Conservation (phyloP, 2,329 filamentous ascomycete species). For the Penicillium nordicum region DNA sequence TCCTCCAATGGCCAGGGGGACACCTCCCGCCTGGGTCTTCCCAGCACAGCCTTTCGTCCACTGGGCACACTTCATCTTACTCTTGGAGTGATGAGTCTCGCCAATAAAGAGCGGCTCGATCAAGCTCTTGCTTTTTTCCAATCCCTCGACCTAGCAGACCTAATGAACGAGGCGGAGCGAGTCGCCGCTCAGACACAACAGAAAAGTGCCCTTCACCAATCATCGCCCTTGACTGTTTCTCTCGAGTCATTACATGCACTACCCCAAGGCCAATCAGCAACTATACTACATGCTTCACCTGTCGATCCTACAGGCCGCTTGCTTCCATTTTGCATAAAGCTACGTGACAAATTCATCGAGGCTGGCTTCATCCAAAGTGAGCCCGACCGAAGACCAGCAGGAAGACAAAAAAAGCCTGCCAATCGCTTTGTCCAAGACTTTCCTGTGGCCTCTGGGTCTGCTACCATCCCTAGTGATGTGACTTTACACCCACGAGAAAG, state of each 20-base stretch:
- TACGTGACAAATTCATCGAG: conserved; percentile 44
- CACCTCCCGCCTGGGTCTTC: conserved; percentile 50
- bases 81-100: conserved; percentile 77
- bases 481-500: conserved; percentile 3
- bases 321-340: conserved; percentile 40
- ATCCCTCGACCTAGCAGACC: conserved; percentile 42
- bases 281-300: conserved; percentile 40
- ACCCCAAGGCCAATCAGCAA: conserved; percentile 35
- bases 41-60: conserved; percentile 67
- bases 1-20: conserved; percentile 11
- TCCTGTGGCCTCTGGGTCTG: neutral
- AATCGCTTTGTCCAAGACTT: neutral
- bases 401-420: neutral
- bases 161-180: conserved; percentile 39
- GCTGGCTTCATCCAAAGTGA: conserved; percentile 42
- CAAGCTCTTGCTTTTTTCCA: conserved; percentile 47
- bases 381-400: conserved; percentile 9
- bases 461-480: neutral
- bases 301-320: conserved; percentile 40
- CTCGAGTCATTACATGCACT: conserved; percentile 43
- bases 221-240: conserved; percentile 39
- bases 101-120: conserved; percentile 48
- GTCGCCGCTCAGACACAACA: conserved; percentile 9
- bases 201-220: neutral
- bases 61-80: conserved; percentile 81